These are phyloP conservation scores for Hymenotorrendiella dingleyae DNA, from an alignment of 2,329 filamentous ascomycete genomes.

Conservation along the genomic window DNA sequence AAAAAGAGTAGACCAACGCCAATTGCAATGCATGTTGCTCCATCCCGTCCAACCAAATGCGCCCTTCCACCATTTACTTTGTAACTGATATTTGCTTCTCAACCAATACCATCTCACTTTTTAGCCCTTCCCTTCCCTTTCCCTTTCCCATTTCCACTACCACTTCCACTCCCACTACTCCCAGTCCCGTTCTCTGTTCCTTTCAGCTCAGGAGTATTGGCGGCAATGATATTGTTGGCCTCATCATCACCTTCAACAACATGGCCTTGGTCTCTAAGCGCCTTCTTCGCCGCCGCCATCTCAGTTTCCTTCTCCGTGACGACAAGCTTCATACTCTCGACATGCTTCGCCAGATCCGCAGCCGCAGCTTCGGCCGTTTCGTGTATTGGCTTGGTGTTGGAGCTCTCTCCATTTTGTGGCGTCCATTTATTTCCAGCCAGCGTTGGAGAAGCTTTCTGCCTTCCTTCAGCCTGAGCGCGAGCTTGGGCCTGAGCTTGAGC, in stretches of 20 bases:
- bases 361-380: conserved; percentile 2
- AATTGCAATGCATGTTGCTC: background rate
- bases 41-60: no score
- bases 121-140: conserved; percentile 5
- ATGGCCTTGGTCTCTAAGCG: no score
- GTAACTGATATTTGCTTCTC: background rate
- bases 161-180: background rate
- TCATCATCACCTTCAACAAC: no score
- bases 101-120: background rate
- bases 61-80: background rate
- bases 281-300: background rate
- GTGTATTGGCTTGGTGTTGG: background rate
- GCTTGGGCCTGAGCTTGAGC: conserved; percentile 21
- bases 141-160: conserved; percentile 2
- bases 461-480: conserved; percentile 2
- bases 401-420: background rate
- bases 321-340: background rate
- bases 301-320: background rate
- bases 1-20: no score
- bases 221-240: no score
- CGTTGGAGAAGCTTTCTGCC: background rate
- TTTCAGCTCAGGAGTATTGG: no score
- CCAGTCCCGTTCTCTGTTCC: no score
- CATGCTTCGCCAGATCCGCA: conserved; percentile 1
- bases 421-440: background rate